phyloP scores from a whole-genome alignment of 176 grass and related monocot genomes.

The Avena atlantica region DNA sequence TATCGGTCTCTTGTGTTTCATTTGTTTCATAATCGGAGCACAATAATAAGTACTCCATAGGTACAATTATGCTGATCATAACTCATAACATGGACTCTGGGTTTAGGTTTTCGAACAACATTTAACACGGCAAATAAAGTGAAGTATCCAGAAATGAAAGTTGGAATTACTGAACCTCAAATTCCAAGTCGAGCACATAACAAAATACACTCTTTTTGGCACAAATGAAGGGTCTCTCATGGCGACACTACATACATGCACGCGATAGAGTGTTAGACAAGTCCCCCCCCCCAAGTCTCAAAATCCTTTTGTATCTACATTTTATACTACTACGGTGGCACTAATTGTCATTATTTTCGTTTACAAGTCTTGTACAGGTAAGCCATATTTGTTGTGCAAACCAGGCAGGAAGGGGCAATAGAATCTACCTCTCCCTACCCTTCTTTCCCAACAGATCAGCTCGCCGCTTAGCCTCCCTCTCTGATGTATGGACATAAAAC shows the following conservation, averaged over 20 bases:
- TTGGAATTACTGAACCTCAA: too few species aligned
- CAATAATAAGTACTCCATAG: too few species aligned
- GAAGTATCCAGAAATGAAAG: background rate
- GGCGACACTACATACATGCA: constrained; percentile 1
- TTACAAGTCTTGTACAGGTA: background rate
- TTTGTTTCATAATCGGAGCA: too few species aligned
- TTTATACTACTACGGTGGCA: background rate
- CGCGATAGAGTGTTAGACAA: background rate
- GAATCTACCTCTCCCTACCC: constrained; percentile 39
- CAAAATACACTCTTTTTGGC: background rate
- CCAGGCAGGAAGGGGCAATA: background rate
- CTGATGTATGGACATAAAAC: constrained; percentile 77
- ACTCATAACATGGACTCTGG: background rate
- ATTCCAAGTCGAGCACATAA: background rate
- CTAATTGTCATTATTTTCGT: background rate
- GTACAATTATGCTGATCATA: too few species aligned
- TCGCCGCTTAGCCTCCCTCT: constrained; percentile 66
- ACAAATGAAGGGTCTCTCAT: background rate
- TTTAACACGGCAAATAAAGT: background rate
- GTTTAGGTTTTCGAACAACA: background rate
- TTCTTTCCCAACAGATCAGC: constrained; percentile 57
- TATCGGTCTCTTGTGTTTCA: too few species aligned
- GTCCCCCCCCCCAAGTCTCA: background rate
- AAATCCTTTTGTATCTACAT: background rate
- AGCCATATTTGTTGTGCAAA: background rate